These are phyloP conservation scores for Hura crepitans DNA, from an alignment of 441 rosid species.

Conservation along the genomic window DNA sequence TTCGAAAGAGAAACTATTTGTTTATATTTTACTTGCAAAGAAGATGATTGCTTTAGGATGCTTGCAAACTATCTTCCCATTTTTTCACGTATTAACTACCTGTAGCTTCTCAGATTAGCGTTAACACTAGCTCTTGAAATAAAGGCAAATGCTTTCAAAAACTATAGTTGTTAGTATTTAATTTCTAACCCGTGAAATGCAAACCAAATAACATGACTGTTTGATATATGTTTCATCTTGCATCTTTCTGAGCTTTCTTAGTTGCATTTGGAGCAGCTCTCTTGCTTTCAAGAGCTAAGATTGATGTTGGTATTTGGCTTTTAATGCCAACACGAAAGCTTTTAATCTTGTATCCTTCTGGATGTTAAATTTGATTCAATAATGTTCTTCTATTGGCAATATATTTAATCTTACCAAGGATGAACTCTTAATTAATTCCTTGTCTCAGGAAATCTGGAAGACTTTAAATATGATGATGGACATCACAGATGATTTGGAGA, in stretches of 20 bases:
- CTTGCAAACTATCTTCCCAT: background rate
- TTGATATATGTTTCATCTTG: too few species aligned
- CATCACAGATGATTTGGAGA: slow-evolving; percentile 62
- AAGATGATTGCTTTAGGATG: background rate
- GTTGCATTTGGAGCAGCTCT: too few species aligned
- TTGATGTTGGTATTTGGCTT: background rate
- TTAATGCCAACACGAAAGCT: too few species aligned
- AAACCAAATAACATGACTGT: background rate
- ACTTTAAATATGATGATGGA: slow-evolving; percentile 54
- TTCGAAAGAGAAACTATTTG: background rate
- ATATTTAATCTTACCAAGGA: background rate
- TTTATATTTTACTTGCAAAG: background rate
- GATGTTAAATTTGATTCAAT: too few species aligned
- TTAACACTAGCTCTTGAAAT: background rate
- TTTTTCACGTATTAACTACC: background rate
- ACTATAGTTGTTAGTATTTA: background rate
- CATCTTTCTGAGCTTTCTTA: too few species aligned
- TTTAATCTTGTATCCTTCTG: too few species aligned
- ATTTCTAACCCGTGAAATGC: background rate
- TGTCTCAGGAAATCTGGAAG: slow-evolving; percentile 54
- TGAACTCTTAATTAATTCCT: background rate
- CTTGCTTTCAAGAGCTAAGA: background rate
- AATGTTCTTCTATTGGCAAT: too few species aligned
- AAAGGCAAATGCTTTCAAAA: background rate
- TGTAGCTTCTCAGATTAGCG: background rate